These are phyloP conservation scores for Violaceomyces palustris DNA, from an alignment of 1,284 basidiomycete species.

Conservation along the genomic window DNA sequence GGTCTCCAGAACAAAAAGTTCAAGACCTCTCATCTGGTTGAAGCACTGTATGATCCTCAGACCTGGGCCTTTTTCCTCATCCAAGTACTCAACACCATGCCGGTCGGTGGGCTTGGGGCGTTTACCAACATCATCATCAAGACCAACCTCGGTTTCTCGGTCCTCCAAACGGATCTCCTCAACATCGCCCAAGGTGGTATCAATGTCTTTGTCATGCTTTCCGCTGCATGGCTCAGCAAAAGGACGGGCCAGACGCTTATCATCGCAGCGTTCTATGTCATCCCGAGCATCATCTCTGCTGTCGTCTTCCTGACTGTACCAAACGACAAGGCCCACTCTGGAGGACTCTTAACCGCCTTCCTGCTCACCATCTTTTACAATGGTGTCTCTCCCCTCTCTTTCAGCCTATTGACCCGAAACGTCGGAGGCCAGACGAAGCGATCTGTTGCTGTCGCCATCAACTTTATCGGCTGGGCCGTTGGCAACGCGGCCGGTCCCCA, in stretches of 20 bases:
- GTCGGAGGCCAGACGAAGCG: conserved; percentile 47
- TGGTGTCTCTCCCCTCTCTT: conserved; percentile 29
- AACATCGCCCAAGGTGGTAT: conserved; percentile 37
- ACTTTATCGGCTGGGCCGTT: conserved; percentile 33
- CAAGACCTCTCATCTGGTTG: conserved; percentile 58
- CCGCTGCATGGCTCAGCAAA: conserved; percentile 15
- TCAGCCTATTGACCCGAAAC: conserved; percentile 56
- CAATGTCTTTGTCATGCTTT: conserved; percentile 23
- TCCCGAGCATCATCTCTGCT: conserved; percentile 34
- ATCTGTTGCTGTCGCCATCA: conserved; percentile 18
- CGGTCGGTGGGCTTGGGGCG: conserved; percentile 55
- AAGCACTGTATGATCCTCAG: conserved; percentile 58
- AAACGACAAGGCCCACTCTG: conserved; percentile 15
- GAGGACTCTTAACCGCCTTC: conserved; percentile 23
- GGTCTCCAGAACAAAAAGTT: conserved; percentile 61
- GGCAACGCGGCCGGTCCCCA: conserved; percentile 42
- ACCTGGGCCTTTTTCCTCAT: conserved; percentile 48
- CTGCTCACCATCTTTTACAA: conserved; percentile 24
- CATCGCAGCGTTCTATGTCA: conserved; percentile 25
- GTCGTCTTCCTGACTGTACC: conserved; percentile 38
- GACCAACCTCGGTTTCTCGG: conserved; percentile 44
- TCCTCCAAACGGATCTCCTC: conserved; percentile 40
- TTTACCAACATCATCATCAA: conserved; percentile 58
- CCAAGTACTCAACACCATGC: conserved; percentile 60
- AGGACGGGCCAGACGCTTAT: conserved; percentile 45